Base-by-base conservation (phyloP, 2,329 filamentous ascomycete genomes). In the Penicillium aurantiogriseum region DNA sequence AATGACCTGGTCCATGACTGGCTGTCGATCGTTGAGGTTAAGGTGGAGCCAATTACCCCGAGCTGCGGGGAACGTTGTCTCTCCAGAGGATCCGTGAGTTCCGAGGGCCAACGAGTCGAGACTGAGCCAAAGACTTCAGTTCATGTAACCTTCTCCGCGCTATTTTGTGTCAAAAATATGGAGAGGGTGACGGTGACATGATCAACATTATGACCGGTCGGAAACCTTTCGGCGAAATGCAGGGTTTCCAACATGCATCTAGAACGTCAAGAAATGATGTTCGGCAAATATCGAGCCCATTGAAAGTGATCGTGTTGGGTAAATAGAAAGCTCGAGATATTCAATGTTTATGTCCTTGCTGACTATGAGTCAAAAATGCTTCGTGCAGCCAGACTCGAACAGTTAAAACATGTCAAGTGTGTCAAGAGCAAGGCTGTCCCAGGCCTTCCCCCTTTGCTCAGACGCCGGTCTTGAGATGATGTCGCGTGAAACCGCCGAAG, bases 401-500 rank as follows among this genome's bases (percentile, higher is more conserved):
- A 11, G 17, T 67, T 48, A 70, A 35, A 69, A 62, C 23, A 70
- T 45, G 43, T 70, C 67, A 44, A 63, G 50, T 4, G 64, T 38
- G 43, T 70, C 67, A 44, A 63, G 50, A 5, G 64, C 61, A 38
- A 69, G 68, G 17, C 63, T 59, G 38, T 70, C 68, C 67, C 67
- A 70, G 7, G 62, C 61, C 36, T 61, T 64, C 5, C 59, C 65
- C 36, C 46, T 57, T 2, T 58, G 62, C 43, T 67, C 61, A 3
- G 55, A 21, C 4, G 54, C 38, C 3, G 63, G 59, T 19, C 53
- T 54, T 43, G 58, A 54, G 3, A 62, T 59, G n/a, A 63, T 58
- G 25, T 21, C 52, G 4, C 50, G 45, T 5, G 58, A 25, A 10
- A 56, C 23, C 4, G 36, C 51, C 1, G 57, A 55, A 17, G 52